Evolutionary conservation across 306 rosid species (phyloP), one percentile per base, ranked within the genome.

Genomic region (Glycine latifolia): DNA sequence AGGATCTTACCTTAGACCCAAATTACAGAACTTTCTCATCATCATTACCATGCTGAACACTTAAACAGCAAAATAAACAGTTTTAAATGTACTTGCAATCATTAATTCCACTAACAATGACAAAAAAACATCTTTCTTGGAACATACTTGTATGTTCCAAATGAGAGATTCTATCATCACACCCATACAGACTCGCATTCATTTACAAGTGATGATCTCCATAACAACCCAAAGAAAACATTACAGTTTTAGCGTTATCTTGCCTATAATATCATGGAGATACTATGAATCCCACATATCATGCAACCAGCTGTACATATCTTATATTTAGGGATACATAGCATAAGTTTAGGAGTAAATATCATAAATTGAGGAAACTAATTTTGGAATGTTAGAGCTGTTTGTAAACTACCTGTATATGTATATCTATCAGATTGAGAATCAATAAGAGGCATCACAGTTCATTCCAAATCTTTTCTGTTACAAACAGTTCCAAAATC

Each of bases 101-200:
- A 66, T 17, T 8, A 78, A 14, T n/a, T 56, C 43, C 41, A 59
- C 77, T 47, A 26, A 63, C 35, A 79, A 69, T 71, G 26, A 33
- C 63, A 11, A 33, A 39, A 1, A 69, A 46, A 0, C 17, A 44
- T 7, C 46, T 7, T 20, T 39, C 69, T 6, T 11, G 44, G 43
- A 75, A 43, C 17, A 16, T 54, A 39, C 54, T 37, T 17, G 10
- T 73, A 15, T 55, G 54, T 41, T 58, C 55, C 12, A 17, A 56
- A 17, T 60, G 56, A 8, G 15, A 47, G 31, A 44, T 60, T 13
- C 20, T 20, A 46, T 9, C 81, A 52, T 37, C 71, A 7, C 20
- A 1, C 10, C 16, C 13, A 56, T 10, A 11, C 16, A 56, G 10
- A 60, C 47, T 13, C 31, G 1, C 14, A 60, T 10, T 13, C 33